Conservation (phyloP, 1,139 yeast species). For the Zygotorulaspora mrakii region DNA sequence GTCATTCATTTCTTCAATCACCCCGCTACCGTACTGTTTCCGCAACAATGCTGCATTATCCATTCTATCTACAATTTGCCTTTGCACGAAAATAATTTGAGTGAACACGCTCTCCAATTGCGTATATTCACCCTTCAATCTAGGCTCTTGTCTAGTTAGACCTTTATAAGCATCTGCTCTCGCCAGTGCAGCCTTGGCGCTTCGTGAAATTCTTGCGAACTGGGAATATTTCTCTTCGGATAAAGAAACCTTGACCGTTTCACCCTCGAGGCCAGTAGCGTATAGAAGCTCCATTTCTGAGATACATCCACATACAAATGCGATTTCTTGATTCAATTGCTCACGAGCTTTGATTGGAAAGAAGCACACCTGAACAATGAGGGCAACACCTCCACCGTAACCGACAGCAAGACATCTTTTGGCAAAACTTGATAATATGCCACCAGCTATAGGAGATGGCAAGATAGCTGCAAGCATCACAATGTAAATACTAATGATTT, state of each 20-base stretch:
- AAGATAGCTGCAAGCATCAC: conserved; percentile 44
- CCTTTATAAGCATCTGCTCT: conserved; percentile 43
- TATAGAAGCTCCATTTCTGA: conserved; percentile 40
- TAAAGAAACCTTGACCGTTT: conserved; percentile 27
- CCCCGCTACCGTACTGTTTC: conserved; percentile 45
- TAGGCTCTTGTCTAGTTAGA: conserved; percentile 45
- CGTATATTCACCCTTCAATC: conserved; percentile 45
- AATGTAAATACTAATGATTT: conserved; percentile 45
- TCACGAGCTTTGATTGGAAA: conserved; percentile 49
- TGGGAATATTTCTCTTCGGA: conserved; percentile 32
- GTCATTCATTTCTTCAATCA: conserved; percentile 43
- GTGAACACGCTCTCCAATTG: conserved; percentile 41
- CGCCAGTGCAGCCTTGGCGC: conserved; percentile 40
- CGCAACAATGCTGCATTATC: conserved; percentile 46
- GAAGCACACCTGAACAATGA: conserved; percentile 43
- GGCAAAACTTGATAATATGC: conserved; percentile 44
- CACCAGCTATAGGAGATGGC: conserved; percentile 41
- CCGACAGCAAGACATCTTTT: conserved; percentile 49
- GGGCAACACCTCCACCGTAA: conserved; percentile 48
- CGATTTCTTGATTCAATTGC: conserved; percentile 42
- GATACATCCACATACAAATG: conserved; percentile 41
- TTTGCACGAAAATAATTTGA: conserved; percentile 45
- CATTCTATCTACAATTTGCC: conserved; percentile 47
- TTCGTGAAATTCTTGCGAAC: conserved; percentile 35
- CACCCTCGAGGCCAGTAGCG: conserved; percentile 44